A percentile compares a stretch with the other conserved stretches of the same genome.
Evolutionary conservation across 257 asterid species (phyloP).

Genomic region (Ophiorrhiza pumila): DNA sequence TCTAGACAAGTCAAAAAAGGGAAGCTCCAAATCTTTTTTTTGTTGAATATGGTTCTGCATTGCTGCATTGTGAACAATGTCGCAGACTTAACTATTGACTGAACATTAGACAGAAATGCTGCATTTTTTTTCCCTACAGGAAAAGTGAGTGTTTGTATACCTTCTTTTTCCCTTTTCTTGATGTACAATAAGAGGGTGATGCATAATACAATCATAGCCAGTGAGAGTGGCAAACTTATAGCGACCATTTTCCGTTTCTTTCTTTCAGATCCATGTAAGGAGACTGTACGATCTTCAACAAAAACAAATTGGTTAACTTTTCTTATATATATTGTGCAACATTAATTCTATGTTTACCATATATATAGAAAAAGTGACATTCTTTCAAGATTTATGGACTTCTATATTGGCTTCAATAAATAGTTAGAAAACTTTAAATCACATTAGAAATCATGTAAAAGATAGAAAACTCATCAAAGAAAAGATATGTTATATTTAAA

Average conservation of each 20-base stretch:
- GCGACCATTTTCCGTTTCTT: constrained; percentile 6
- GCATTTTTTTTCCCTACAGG: constrained; percentile 8
- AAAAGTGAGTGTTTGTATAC: too few species aligned
- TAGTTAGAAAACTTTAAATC: too few species aligned
- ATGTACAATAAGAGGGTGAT: not conserved
- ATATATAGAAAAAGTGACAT: too few species aligned
- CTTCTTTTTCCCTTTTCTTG: not conserved
- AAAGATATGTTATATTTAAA: too few species aligned
- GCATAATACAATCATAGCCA: constrained; percentile 10
- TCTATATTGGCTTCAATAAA: too few species aligned
- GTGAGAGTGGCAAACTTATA: not conserved
- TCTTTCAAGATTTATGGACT: too few species aligned
- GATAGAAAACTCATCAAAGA: too few species aligned
- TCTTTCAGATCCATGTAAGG: not conserved
- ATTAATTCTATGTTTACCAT: too few species aligned
- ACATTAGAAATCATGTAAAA: too few species aligned
- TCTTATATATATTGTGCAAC: too few species aligned
- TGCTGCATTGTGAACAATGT: constrained; percentile 3
- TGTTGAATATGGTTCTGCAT: too few species aligned
- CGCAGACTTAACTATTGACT: not conserved
- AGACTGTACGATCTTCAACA: not conserved
- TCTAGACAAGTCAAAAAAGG: constrained; percentile 17
- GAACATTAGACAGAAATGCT: not conserved
- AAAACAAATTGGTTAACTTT: too few species aligned
- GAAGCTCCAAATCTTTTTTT: constrained; percentile 20